Base-by-base conservation (phyloP, 2,329 filamentous ascomycete species). In the Penicillium digitatum region DNA sequence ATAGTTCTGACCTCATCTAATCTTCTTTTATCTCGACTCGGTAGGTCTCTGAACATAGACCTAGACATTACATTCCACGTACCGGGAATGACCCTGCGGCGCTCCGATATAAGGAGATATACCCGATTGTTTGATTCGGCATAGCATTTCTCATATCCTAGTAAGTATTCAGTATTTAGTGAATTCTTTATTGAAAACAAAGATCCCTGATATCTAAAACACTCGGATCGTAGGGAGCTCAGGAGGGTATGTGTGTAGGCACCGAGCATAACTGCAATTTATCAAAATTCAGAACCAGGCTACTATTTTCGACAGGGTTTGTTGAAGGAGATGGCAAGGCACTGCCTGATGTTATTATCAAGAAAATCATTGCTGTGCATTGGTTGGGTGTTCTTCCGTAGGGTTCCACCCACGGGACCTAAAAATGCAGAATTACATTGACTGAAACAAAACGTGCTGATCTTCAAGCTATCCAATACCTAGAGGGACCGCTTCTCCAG, bases 201-300 rank as follows among this genome's bases (percentile, higher is more conserved):
- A 31, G 29, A 59, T 59, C 54, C 47, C 34, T 22, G 11, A 5
- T 2, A 43, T 56, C 31, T 46, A 18, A 49, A 39, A 49, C 47
- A 45, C 10, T 10, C 46, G 18, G 27, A 42, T 29, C 2, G 9
- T 22, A 31, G 2, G 24, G n/a, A 18, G 6, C 24, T 7, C 5
- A 31, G 26, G 26, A 48, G 2, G 18, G 46, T 48, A 48, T 40
- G 34, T 29, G 5, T 29, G 34, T 34, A 45, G 43, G 43, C 43
- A 32, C 8, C 14, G 3, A 24, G 43, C 43, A 45, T 45, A 14
- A 45, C 43, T 24, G 43, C 5, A n/a, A 11, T 11, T 34, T 24
- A 34, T 45, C 29, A 5, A 24, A 8, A 34, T 45, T 34, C n/a
- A 34, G 14, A 45, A 45, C 29, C 18, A 16, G 29, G 7, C 22